phyloP scores from a whole-genome alignment of 2,329 filamentous ascomycete genomes.

The Rutstroemia sp. region DNA sequence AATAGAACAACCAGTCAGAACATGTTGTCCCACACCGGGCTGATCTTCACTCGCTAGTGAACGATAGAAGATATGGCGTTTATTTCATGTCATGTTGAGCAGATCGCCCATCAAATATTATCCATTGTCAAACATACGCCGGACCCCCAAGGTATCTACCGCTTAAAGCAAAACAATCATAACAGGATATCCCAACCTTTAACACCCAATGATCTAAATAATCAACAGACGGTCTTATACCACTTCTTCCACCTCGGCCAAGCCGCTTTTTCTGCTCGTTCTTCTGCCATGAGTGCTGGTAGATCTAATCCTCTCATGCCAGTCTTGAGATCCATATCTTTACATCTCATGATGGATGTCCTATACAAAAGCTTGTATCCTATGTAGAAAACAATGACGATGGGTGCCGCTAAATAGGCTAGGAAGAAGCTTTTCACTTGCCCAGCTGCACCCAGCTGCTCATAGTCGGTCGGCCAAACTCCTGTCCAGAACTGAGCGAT shows the following conservation, averaged over 20 bases:
- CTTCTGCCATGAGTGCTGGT: slow-evolving; percentile 69
- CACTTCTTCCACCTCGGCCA: slow-evolving; percentile 74
- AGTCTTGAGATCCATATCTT: slow-evolving; percentile 81
- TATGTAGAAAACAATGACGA: slow-evolving; percentile 61
- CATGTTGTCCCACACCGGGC: too few relatives aligned
- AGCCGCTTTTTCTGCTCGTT: slow-evolving; percentile 60
- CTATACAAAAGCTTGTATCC: slow-evolving; percentile 68
- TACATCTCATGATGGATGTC: slow-evolving; percentile 57
- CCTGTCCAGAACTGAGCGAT: slow-evolving; percentile 85
- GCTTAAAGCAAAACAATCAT: background rate
- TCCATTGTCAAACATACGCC: too few relatives aligned
- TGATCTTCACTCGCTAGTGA: too few relatives aligned
- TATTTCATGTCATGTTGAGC: too few relatives aligned
- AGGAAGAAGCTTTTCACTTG: slow-evolving; percentile 65
- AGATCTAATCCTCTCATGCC: slow-evolving; percentile 82
- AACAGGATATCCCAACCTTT: background rate
- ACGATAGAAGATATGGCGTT: too few relatives aligned
- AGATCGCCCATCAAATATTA: too few relatives aligned
- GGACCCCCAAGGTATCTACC: background rate
- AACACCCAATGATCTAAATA: background rate
- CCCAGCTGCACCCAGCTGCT: slow-evolving; percentile 34
- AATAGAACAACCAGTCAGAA: too few relatives aligned
- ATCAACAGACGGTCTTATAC: slow-evolving; percentile 66
- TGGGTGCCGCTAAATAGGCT: slow-evolving; percentile 62
- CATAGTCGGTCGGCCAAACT: slow-evolving; percentile 63